A percentile compares a stretch with the other conserved stretches of the same genome.
phyloP scores from a whole-genome alignment of 495 filamentous ascomycete species.

The Hypoxylon crocopeplum region DNA sequence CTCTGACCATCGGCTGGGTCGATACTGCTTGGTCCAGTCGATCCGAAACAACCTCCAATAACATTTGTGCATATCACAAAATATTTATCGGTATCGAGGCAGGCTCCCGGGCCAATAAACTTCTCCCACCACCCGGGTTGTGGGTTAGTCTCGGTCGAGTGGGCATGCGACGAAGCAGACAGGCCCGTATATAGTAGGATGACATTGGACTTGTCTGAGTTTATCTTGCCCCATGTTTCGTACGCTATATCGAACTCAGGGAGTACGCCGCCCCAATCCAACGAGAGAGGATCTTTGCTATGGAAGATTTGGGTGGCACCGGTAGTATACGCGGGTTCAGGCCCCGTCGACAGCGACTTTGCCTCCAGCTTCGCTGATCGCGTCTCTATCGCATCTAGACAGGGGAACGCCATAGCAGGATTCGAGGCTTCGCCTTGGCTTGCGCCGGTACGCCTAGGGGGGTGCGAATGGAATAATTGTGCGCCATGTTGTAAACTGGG shows the following conservation, averaged over 20 bases:
- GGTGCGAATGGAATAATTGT: conserved; percentile 42
- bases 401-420: conserved; percentile 92
- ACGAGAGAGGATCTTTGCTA: conserved; percentile 73
- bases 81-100: conserved; percentile 90
- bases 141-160: conserved; percentile 82
- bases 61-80: conserved; percentile 97
- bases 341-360: conserved; percentile 72
- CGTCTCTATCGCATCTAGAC: conserved; percentile 88
- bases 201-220: conserved; percentile 82
- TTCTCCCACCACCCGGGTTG: conserved; percentile 99
- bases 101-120: conserved; percentile 89
- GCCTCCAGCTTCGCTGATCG: conserved; percentile 79
- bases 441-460: conserved; percentile 34
- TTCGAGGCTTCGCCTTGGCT: conserved; percentile 66
- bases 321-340: conserved; percentile 92
- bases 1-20: conserved; percentile 87
- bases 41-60: conserved; percentile 94
- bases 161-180: conserved; percentile 94
- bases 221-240: conserved; percentile 90
- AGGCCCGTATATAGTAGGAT: conserved; percentile 94
- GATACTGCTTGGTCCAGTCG: conserved; percentile 85
- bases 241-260: conserved; percentile 89
- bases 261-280: conserved; percentile 93
- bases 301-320: conserved; percentile 80
- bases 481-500: conserved; percentile 18